Base-by-base conservation (phyloP, 2,329 filamentous ascomycete genomes). In the Scleromitrula shiraiana region DNA sequence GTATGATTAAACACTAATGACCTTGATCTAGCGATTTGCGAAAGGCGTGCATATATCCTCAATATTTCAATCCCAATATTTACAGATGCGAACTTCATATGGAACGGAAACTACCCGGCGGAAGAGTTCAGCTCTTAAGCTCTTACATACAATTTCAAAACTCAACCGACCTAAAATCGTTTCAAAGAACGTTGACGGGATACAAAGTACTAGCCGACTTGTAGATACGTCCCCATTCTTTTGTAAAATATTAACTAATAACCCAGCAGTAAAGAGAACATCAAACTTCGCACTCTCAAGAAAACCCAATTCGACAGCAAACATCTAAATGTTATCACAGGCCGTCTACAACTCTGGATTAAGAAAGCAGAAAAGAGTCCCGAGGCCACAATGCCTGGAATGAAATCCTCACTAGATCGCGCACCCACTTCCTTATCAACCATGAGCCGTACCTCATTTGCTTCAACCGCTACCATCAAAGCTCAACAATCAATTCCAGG, bases 321-420 rank as follows among this genome's bases (percentile, higher is more conserved):
- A 10, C 6, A 38, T 7, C 35, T 38, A 9, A 41, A 47, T 35
- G 5, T 14, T 3, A 35, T 41, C 14, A 36, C 22, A 14, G 45
- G 45, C 10, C 23, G 37, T 15, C 17, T 47, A 2, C 45, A 47
- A 14, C 35, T 47, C 12, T 47, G 37, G 45, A 23, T 35, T 4
- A 35, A 27, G 20, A 40, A 29, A 4, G n/a, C 20, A 2, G 15
- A 12, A 9, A 27, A 2, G 7, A 24, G 17, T 3, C 7, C 19
- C 5, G 29, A 47, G 12, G 17, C 23, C 27, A 29, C 15, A 9
- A 9, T 6, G 9, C 8, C 7, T 19, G 37, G 15, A 3, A 2
- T n/a, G 4, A 19, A 19, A 7, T 15, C 22, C 5, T 23, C 17
- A 1, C 22, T 41, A 6, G 5, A 20, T 19, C 32, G 37, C 19